Evolutionary conservation across 257 asterid species (phyloP).

Genomic region (Solanum etuberosum): DNA sequence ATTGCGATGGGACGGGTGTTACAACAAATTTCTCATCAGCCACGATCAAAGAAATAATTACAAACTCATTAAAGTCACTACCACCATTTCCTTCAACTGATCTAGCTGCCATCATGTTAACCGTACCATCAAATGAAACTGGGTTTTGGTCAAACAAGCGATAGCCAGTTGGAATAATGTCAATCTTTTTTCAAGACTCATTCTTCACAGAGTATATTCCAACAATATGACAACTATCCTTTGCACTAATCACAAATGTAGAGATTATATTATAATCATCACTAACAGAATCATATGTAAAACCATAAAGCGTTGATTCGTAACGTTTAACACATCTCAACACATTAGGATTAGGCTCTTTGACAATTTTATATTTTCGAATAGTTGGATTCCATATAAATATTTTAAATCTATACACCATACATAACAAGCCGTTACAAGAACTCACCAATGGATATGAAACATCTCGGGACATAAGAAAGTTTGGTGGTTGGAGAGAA

Average conservation of each 20-base stretch:
- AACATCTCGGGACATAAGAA: background rate
- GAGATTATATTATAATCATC: background rate
- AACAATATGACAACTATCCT: background rate
- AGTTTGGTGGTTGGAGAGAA: background rate
- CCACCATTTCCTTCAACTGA: background rate
- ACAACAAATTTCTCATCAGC: background rate
- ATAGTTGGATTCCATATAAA: background rate
- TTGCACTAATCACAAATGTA: background rate
- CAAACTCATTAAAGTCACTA: background rate
- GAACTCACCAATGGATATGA: background rate
- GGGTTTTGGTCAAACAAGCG: background rate
- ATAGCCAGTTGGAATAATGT: background rate
- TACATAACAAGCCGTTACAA: background rate
- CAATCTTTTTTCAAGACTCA: background rate
- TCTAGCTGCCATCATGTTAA: background rate
- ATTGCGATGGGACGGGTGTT: background rate
- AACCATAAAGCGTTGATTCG: background rate
- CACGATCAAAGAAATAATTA: background rate
- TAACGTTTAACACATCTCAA: background rate
- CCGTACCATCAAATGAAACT: background rate
- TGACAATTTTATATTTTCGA: background rate
- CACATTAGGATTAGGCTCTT: background rate
- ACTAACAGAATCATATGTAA: background rate
- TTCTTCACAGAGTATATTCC: background rate
- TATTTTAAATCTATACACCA: background rate